Evolutionary conservation across 306 rosid genomes (phyloP).

Genomic region (Erythrophleum fordii): DNA sequence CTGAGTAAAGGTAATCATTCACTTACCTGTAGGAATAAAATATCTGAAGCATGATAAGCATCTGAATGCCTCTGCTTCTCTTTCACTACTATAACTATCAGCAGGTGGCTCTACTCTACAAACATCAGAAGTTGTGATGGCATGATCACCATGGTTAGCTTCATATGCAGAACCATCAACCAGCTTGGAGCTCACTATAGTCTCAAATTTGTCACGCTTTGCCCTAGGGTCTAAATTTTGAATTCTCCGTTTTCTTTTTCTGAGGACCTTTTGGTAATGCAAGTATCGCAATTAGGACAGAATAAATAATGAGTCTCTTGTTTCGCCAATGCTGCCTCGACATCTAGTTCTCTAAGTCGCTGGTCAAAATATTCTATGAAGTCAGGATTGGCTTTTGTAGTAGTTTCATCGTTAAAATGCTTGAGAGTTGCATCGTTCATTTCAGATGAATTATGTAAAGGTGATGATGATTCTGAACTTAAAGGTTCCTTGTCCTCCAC

Average conservation of each 20-base stretch:
- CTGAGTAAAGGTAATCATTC: slow-evolving; percentile 7
- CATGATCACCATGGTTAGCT: slow-evolving; percentile 29
- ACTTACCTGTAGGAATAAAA: slow-evolving; percentile 49
- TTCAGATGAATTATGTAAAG: slow-evolving; percentile 31
- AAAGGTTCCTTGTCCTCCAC: slow-evolving; percentile 15
- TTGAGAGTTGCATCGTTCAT: not conserved
- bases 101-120: slow-evolving; percentile 31
- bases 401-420: slow-evolving; percentile 10
- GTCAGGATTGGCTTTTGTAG: slow-evolving; percentile 29
- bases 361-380: slow-evolving; percentile 38
- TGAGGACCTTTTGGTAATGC: slow-evolving; percentile 57
- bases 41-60: slow-evolving; percentile 56
- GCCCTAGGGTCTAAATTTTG: not conserved
- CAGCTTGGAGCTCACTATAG: not conserved
- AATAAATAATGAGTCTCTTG: slow-evolving; percentile 64
- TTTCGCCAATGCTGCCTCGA: slow-evolving; percentile 54
- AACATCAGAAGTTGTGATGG: slow-evolving; percentile 17
- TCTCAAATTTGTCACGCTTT: slow-evolving; percentile 39
- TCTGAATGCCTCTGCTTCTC: slow-evolving; percentile 50
- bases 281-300: slow-evolving; percentile 58
- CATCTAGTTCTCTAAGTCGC: slow-evolving; percentile 44
- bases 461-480: slow-evolving; percentile 14
- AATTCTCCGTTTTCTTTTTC: slow-evolving; percentile 48
- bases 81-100: slow-evolving; percentile 25
- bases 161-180: slow-evolving; percentile 16